A percentile compares a stretch with the other conserved stretches of the same genome.
Evolutionary conservation across 2,329 filamentous ascomycete genomes (phyloP).

Genomic region (Dendryphion nanum): DNA sequence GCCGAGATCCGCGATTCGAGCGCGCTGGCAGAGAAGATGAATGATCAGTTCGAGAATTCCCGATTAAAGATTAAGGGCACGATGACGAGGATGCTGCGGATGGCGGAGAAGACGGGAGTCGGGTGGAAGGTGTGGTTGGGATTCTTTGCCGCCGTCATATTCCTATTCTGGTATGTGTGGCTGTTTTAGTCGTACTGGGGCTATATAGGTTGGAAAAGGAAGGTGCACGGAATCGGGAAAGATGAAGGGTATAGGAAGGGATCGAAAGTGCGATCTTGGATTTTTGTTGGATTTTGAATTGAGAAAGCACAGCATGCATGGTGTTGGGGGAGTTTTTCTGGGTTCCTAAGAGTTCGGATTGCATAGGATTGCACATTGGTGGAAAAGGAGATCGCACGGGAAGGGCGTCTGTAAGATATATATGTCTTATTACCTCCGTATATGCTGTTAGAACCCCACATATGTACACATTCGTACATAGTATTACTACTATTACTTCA

Average conservation of each 20-base stretch:
- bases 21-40: constrained; percentile 89
- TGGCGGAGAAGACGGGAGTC: constrained; percentile 93
- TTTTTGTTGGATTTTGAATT: background rate
- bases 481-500: too few relatives aligned
- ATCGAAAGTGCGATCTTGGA: background rate
- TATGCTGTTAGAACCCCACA: too few relatives aligned
- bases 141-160: constrained; percentile 80
- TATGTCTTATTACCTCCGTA: too few relatives aligned
- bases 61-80: constrained; percentile 78
- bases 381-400: too few relatives aligned
- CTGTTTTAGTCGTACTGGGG: constrained; percentile 58
- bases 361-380: too few relatives aligned
- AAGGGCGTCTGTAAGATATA: too few relatives aligned
- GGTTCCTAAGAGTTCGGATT: background rate
- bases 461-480: too few relatives aligned
- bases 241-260: too few relatives aligned
- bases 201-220: background rate
- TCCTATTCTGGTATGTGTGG: constrained; percentile 93
- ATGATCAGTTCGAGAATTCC: constrained; percentile 87
- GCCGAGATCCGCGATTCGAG: constrained; percentile 92
- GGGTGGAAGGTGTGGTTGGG: constrained; percentile 91
- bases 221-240: too few relatives aligned
- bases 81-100: constrained; percentile 95
- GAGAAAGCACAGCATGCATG: background rate
- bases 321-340: background rate